Conservation (phyloP, 805 yeast genomes). For the Cyberlindnera saturnus region DNA sequence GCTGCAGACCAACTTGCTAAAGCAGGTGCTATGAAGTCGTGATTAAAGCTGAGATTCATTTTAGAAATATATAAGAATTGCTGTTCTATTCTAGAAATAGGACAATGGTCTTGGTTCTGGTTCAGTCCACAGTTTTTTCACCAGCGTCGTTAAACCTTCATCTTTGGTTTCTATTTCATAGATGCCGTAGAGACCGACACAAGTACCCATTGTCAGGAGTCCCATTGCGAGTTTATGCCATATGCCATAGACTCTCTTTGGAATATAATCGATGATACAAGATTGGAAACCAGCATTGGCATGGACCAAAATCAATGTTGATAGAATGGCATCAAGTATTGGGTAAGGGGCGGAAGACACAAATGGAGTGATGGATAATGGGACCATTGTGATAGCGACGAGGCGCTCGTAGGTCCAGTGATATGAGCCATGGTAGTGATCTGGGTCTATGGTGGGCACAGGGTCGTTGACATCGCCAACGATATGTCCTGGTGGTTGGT, state of each 20-base stretch:
- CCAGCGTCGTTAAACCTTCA: slow-evolving; percentile 53
- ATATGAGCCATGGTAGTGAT: slow-evolving; percentile 56
- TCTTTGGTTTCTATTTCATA: slow-evolving; percentile 62
- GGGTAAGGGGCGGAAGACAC: slow-evolving; percentile 44
- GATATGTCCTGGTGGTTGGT: slow-evolving; percentile 70
- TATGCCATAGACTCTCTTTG: slow-evolving; percentile 63
- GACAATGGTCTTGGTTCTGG: slow-evolving; percentile 14
- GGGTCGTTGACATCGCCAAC: slow-evolving; percentile 73
- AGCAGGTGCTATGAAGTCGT: slow-evolving; percentile 40
- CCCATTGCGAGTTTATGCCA: slow-evolving; percentile 58
- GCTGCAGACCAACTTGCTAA: slow-evolving; percentile 73
- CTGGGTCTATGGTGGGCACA: slow-evolving; percentile 51
- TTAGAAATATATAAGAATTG: neutral
- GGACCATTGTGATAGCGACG: slow-evolving; percentile 55
- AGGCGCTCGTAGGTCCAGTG: slow-evolving; percentile 72
- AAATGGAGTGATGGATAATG: slow-evolving; percentile 57
- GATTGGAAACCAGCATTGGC: slow-evolving; percentile 67
- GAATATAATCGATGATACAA: slow-evolving; percentile 76
- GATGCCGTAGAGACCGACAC: slow-evolving; percentile 63
- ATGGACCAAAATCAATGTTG: slow-evolving; percentile 54
- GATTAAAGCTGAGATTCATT: neutral
- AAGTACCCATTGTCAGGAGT: slow-evolving; percentile 56
- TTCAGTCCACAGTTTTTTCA: slow-evolving; percentile 31
- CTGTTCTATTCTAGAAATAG: neutral
- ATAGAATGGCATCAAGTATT: slow-evolving; percentile 48